These are phyloP conservation scores for Barnettozyma sp. DNA, from an alignment of 805 yeast species.

Conservation along the genomic window DNA sequence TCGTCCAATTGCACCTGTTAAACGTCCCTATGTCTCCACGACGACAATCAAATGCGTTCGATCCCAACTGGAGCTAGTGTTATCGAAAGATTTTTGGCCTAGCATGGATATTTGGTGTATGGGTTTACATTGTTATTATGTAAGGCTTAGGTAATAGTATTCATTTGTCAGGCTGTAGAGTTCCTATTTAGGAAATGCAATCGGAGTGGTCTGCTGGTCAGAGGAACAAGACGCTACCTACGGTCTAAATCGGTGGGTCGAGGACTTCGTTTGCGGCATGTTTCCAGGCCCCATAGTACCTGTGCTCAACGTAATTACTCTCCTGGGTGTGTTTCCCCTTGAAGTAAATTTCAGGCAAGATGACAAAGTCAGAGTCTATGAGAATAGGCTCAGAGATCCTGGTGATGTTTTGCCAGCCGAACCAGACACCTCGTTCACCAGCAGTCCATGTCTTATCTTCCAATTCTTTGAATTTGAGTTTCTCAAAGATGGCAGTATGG, in stretches of 20 bases:
- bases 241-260: not conserved
- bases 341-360: slow-evolving; percentile 16
- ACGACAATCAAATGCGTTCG: no score
- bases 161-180: no score
- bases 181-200: no score
- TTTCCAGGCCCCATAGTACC: slow-evolving; percentile 1
- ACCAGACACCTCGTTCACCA: slow-evolving; percentile 5
- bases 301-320: slow-evolving; percentile 3
- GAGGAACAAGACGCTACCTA: no score
- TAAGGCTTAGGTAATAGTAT: no score
- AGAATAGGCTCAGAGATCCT: slow-evolving; percentile 14
- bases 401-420: slow-evolving; percentile 23
- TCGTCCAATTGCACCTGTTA: no score
- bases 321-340: slow-evolving; percentile 13
- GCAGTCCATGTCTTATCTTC: slow-evolving; percentile 9
- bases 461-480: slow-evolving; percentile 8
- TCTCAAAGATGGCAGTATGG: slow-evolving; percentile 6
- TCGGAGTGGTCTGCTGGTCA: no score
- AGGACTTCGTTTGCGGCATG: not conserved
- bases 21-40: no score
- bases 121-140: no score
- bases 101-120: no score
- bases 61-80: no score
- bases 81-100: no score
- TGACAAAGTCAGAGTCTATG: slow-evolving; percentile 14